Evolutionary conservation across 2,329 filamentous ascomycete species (phyloP), one percentile per base, ranked within the genome.

Genomic region (Chalaropsis thielavioides): DNA sequence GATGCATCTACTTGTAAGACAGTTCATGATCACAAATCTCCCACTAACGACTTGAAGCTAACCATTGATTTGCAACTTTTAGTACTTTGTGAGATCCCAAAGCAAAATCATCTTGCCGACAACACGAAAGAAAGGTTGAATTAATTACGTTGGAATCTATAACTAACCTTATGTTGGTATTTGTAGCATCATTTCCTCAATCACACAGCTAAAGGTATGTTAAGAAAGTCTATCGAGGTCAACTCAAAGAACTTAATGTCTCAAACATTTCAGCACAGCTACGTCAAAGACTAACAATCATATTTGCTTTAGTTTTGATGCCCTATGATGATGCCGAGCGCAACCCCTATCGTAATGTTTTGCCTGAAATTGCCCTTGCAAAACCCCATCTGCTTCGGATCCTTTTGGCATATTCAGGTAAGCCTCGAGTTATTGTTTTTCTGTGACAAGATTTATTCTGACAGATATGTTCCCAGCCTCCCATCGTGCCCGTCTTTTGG

Each of bases 311-410:
- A 73, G 75, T 78, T 41, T 74, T 79, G 46, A 77, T 78, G 27
- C 76, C 81, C 64, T 77, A 83, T 69, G 77, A 83, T 70, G 77
- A 80, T 51, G 74, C 74, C 38, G 75, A 77, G 49, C 78, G 79
- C n/a, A 82, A 83, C 68, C 80, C 79, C 1, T 80, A 81, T 69
- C 76, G 76, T 40, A 79, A 74, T 49, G 76, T 79, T 51, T 71
- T 81, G 5, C 79, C 80, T 0, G 75, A 77, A 73, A 84, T 90
- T 83, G 87, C 87, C 24, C 77, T 89, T 27, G 79, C 79, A 66
- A 84, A 88, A 69, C 80, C 83, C 62, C 87, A 90, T 70, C 80
- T 95, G 0, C 79, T 95, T 63, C 88, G 89, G 69, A 77, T 95
- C 40, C 77, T 94, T 60, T 79, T 95, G 27, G 87, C 90, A 22